These are phyloP conservation scores for Candida nemodendra DNA, from an alignment of 805 yeast species.

Conservation along the genomic window DNA sequence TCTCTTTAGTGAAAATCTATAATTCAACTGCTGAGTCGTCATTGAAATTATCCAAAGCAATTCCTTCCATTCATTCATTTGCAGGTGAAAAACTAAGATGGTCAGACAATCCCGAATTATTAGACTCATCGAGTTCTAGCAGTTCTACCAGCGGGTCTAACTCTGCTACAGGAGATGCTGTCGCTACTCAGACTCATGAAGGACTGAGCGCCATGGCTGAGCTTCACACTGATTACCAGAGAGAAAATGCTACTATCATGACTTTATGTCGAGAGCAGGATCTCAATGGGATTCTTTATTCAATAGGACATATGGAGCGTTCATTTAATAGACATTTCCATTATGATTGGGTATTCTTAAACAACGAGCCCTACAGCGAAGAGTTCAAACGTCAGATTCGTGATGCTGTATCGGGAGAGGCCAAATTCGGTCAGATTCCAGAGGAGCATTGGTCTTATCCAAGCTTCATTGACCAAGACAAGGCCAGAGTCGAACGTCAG, in stretches of 20 bases:
- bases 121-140: too few species aligned
- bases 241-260: slow-evolving; percentile 53
- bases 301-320: slow-evolving; percentile 73
- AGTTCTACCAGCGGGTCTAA: too few species aligned
- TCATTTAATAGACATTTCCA: slow-evolving; percentile 72
- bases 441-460: slow-evolving; percentile 87
- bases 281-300: slow-evolving; percentile 50
- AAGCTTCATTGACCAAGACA: slow-evolving; percentile 67
- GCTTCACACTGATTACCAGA: too few species aligned
- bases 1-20: too few species aligned
- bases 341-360: slow-evolving; percentile 92
- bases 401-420: slow-evolving; percentile 59
- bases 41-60: too few species aligned
- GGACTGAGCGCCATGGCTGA: too few species aligned
- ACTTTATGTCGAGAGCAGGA: slow-evolving; percentile 72
- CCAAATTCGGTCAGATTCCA: slow-evolving; percentile 72
- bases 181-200: not conserved
- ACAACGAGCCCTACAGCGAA: slow-evolving; percentile 72
- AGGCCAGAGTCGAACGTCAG: slow-evolving; percentile 63
- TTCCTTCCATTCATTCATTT: too few species aligned
- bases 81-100: too few species aligned
- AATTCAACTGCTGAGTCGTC: too few species aligned
- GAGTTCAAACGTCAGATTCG: slow-evolving; percentile 61
- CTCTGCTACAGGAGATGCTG: not conserved
- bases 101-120: too few species aligned